Conservation (phyloP, 805 yeast species). For the Candida corydali region DNA sequence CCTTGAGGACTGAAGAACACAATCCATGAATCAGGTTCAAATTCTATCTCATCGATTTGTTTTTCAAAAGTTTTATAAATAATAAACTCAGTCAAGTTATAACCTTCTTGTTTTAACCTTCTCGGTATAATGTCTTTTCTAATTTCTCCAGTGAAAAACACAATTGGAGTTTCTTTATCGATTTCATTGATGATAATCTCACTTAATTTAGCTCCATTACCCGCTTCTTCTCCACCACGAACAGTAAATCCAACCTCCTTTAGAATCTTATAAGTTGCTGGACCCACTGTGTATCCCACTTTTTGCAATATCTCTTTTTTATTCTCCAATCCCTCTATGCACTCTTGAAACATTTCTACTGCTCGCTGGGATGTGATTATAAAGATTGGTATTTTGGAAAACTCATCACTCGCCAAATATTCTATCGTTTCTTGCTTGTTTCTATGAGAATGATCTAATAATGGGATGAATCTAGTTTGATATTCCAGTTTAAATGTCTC, state of each 20-base stretch:
- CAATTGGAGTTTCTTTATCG: constrained; percentile 34
- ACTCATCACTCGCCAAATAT: constrained; percentile 42
- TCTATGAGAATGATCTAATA: constrained; percentile 61
- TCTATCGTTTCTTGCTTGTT: constrained; percentile 42
- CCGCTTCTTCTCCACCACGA: constrained; percentile 71
- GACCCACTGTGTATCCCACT: constrained; percentile 85
- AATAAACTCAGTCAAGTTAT: constrained; percentile 52
- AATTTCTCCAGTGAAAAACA: constrained; percentile 83
- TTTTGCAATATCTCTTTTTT: constrained; percentile 35
- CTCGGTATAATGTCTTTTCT: constrained; percentile 79
- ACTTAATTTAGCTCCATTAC: constrained; percentile 73
- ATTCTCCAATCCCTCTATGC: constrained; percentile 24
- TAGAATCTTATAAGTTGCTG: constrained; percentile 70
- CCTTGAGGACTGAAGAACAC: constrained; percentile 93
- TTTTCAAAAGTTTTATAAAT: constrained; percentile 62
- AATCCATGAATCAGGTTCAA: constrained; percentile 49
- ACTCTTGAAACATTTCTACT: constrained; percentile 66
- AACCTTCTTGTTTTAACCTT: constrained; percentile 41
- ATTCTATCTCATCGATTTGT: constrained; percentile 8
- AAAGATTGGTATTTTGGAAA: constrained; percentile 44
- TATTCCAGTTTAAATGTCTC: constrained; percentile 36
- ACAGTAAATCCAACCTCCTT: constrained; percentile 64
- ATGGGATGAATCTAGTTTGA: constrained; percentile 61
- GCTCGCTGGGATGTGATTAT: constrained; percentile 91
- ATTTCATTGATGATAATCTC: constrained; percentile 48